Evolutionary conservation across 768 basidiomycete genomes (phyloP), one percentile per base, ranked within the genome.

Genomic region (Erythrobasidium yunnanense): DNA sequence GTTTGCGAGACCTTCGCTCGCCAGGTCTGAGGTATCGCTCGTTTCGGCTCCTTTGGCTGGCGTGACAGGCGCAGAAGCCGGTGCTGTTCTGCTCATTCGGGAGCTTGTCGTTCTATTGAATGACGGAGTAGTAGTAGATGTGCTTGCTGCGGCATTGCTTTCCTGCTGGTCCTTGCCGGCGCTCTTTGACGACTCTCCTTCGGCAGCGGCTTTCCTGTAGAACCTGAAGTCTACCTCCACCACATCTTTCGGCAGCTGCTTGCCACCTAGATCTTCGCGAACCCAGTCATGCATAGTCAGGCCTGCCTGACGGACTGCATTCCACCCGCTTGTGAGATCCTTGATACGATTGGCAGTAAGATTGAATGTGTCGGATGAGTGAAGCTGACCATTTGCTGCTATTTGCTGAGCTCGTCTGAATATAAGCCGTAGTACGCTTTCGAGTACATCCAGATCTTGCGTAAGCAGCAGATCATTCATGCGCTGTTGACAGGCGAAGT

Each of bases 391-490:
- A 63, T 84, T 81, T 2, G 85, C 87, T 34, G 85, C 89, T 66
- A 87, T 97, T 74, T 96, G 92, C 73, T 96, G 92, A 2, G 90
- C 85, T 1, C 93, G 92, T 32, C 95, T 87, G 29, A 96, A 82
- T 53, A 95, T 80, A 50, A 96, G 82, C 70, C 87, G 86, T 66
- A 97, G 80, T 33, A 90, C 82, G 32, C 87, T 78, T 60, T 89
- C 83, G 46, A 97, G 80, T 47, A 97, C 81, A 73, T 95, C 90
- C 67, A 95, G 79, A 78, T 97, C 93, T 27, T 85, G 85, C 5
- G 89, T 88, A 73, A 84, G 84, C 69, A 97, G 81, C 33, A 99
- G 80, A 73, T 86, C 85, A 76, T 88, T 90, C 70, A 96, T 79
- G 68, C 91, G 87, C 93, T 99, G 74, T 17, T 72, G 42, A 29